Conservation (phyloP, 768 basidiomycete genomes). For the Rhodotorula graminis region DNA sequence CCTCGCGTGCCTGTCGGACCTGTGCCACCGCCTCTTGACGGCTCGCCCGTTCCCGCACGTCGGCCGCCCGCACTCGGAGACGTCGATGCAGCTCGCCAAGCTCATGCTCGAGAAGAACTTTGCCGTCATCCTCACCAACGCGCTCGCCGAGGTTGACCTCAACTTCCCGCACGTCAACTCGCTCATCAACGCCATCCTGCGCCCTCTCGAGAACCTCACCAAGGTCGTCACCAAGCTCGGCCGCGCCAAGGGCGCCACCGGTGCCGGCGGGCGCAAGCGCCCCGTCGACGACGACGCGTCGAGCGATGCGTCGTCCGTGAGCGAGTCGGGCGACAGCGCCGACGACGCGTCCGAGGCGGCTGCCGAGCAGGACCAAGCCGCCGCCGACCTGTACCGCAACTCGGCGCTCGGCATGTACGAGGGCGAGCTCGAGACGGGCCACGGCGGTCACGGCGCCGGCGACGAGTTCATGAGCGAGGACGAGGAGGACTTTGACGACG, state of each 20-base stretch:
- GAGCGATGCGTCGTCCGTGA: constrained; percentile 53
- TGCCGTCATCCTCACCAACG: constrained; percentile 77
- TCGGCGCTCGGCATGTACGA: constrained; percentile 84
- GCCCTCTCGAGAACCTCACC: constrained; percentile 81
- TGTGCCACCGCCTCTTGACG: constrained; percentile 80
- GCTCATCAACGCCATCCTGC: constrained; percentile 78
- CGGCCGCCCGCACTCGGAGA: constrained; percentile 55
- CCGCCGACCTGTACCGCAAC: constrained; percentile 89
- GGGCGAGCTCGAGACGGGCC: constrained; percentile 45
- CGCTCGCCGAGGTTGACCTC: constrained; percentile 85
- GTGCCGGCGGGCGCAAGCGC: constrained; percentile 20
- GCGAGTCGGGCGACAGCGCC: constrained; percentile 46
- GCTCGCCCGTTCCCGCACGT: constrained; percentile 56
- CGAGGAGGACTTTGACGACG: constrained; percentile 38
- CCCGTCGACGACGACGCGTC: constrained; percentile 56
- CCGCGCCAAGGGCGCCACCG: constrained; percentile 51
- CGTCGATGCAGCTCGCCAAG: constrained; percentile 88
- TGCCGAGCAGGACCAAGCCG: constrained; percentile 68
- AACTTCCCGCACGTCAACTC: constrained; percentile 87
- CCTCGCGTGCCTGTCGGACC: constrained; percentile 74
- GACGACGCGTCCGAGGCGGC: constrained; percentile 56
- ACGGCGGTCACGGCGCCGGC: constrained; percentile 16
- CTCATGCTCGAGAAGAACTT: constrained; percentile 98
- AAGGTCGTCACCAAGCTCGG: constrained; percentile 99
- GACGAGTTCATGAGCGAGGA: constrained; percentile 42